Evolutionary conservation across 2,329 filamentous ascomycete genomes (phyloP).

Genomic region (Pseudogymnoascus pannorum): DNA sequence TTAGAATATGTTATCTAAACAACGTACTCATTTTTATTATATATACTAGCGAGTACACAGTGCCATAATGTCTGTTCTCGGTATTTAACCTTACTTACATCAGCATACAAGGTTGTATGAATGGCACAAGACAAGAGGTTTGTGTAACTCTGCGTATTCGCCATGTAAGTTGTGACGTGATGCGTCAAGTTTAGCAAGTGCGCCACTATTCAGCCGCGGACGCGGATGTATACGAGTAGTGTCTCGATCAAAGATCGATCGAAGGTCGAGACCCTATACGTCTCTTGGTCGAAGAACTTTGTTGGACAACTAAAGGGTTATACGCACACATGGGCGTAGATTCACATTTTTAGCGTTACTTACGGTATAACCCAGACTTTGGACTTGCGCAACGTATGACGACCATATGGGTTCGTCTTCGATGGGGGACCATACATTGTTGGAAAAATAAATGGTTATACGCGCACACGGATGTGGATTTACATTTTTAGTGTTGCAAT

Average conservation of each 20-base stretch:
- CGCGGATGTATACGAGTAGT: too few species aligned
- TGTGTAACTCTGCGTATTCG: neutral
- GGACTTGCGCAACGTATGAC: too few species aligned
- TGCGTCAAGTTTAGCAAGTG: neutral
- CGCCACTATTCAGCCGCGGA: neutral
- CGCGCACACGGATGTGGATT: neutral
- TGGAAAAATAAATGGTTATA: neutral
- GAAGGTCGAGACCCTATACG: too few species aligned
- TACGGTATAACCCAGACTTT: too few species aligned
- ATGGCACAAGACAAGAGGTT: neutral
- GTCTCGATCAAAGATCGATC: too few species aligned
- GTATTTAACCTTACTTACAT: neutral
- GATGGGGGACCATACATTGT: too few species aligned
- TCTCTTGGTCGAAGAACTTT: too few species aligned
- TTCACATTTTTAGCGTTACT: too few species aligned
- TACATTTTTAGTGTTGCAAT: neutral
- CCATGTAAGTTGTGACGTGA: neutral
- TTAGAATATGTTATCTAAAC: neutral
- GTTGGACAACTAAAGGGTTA: too few species aligned
- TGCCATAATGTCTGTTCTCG: neutral
- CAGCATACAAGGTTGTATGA: neutral
- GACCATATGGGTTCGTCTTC: too few species aligned
- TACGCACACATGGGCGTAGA: too few species aligned
- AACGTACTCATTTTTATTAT: neutral
- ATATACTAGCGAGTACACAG: neutral